A percentile compares a stretch with the other conserved stretches of the same genome.
Conservation (phyloP, 805 yeast genomes). For the Dipodascopsis tothii region DNA sequence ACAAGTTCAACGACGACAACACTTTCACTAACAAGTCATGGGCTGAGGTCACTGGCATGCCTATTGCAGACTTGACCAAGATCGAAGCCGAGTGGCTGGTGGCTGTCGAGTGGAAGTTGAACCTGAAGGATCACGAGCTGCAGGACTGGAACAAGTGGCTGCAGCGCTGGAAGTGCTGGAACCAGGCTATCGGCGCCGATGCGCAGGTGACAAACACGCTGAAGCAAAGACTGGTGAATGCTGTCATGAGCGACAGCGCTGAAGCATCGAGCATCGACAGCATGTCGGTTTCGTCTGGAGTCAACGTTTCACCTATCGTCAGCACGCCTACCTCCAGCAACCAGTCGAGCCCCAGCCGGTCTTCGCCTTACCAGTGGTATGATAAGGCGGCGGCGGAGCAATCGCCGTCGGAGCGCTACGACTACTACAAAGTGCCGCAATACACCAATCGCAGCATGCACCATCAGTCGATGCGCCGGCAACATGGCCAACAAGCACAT, state of each 20-base stretch:
- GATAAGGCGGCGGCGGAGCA: background rate
- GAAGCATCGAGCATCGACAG: too few species aligned
- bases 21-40: constrained; percentile 92
- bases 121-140: constrained; percentile 32
- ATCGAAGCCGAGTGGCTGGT: constrained; percentile 67
- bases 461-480: background rate
- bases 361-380: background rate
- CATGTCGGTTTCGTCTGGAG: background rate
- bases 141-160: constrained; percentile 32
- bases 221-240: background rate
- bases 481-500: background rate
- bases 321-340: background rate
- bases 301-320: background rate
- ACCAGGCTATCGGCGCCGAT: background rate
- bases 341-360: background rate
- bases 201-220: background rate
- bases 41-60: constrained; percentile 89
- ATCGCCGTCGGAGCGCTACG: background rate
- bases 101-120: constrained; percentile 53
- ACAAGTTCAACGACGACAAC: constrained; percentile 92
- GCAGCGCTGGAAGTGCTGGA: constrained; percentile 16
- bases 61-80: constrained; percentile 50
- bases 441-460: too few species aligned
- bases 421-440: background rate
- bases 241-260: background rate